Evolutionary conservation across 768 basidiomycete species (phyloP).

Genomic region (Russula vinacea): DNA sequence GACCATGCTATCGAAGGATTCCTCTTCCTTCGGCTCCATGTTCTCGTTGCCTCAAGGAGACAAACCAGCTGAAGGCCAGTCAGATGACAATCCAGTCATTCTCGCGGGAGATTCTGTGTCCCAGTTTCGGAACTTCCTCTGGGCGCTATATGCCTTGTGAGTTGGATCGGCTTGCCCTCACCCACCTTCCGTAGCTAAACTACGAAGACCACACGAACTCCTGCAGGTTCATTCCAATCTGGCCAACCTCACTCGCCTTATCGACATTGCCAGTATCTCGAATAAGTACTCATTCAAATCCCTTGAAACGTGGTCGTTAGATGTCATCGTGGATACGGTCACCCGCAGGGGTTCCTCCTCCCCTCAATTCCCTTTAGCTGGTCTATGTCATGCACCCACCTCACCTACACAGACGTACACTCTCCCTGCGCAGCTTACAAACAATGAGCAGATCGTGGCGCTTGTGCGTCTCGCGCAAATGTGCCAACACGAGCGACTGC

Average conservation of each 20-base stretch:
- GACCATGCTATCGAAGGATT: slow-evolving; percentile 50
- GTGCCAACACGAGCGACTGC: slow-evolving; percentile 58
- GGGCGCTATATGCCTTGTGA: slow-evolving; percentile 74
- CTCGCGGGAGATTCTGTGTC: slow-evolving; percentile 58
- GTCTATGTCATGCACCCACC: slow-evolving; percentile 30
- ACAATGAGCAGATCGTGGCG: slow-evolving; percentile 28
- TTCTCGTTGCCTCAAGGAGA: slow-evolving; percentile 64
- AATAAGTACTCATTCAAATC: slow-evolving; percentile 76
- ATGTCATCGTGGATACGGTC: slow-evolving; percentile 67
- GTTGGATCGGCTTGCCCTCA: slow-evolving; percentile 31
- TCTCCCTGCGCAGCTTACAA: slow-evolving; percentile 25
- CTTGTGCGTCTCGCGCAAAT: slow-evolving; percentile 64
- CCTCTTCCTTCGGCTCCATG: slow-evolving; percentile 61
- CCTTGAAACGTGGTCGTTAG: slow-evolving; percentile 70
- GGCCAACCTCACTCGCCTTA: slow-evolving; percentile 52
- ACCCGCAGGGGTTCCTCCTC: slow-evolving; percentile 56
- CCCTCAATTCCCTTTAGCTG: slow-evolving; percentile 40
- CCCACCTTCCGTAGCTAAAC: not conserved
- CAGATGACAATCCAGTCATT: slow-evolving; percentile 62
- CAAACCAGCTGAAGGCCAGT: slow-evolving; percentile 50
- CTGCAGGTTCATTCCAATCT: slow-evolving; percentile 45
- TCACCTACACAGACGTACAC: slow-evolving; percentile 33
- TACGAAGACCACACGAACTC: slow-evolving; percentile 59
- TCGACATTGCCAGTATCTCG: slow-evolving; percentile 61
- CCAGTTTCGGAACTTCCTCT: slow-evolving; percentile 72